A percentile compares a stretch with the other conserved stretches of the same genome.
Evolutionary conservation across 331 rosid genomes (phyloP).

Genomic region (Spiraea crenata): DNA sequence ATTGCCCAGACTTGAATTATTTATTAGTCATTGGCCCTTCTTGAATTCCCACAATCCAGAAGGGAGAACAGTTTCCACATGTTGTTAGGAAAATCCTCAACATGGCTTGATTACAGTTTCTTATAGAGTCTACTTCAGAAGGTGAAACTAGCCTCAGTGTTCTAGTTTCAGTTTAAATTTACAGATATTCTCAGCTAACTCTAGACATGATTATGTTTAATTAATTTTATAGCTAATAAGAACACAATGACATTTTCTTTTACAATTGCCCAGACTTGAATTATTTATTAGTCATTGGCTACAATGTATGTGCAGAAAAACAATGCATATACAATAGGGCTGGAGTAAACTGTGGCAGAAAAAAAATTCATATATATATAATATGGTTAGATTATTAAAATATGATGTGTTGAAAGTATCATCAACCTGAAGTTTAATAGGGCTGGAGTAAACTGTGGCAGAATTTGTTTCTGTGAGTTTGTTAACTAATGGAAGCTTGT

Average conservation of each 20-base stretch:
- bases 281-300: constrained; percentile 1
- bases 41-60: neutral
- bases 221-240: neutral
- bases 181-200: neutral
- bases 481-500: constrained; percentile 84
- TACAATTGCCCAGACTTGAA: neutral
- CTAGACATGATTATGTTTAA: neutral
- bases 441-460: constrained; percentile 68
- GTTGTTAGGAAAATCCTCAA: neutral
- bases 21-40: constrained; percentile 10
- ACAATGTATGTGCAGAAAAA: neutral
- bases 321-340: constrained; percentile 38
- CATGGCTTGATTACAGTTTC: neutral
- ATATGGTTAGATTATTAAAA: neutral
- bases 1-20: neutral
- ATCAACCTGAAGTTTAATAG: constrained; percentile 78
- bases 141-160: neutral
- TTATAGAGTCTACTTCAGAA: neutral
- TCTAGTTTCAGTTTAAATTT: neutral
- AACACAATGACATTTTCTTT: neutral
- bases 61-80: neutral
- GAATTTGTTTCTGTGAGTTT: constrained; percentile 74
- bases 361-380: neutral
- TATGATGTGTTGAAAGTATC: constrained; percentile 26
- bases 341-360: constrained; percentile 64